Percentiles rank a stretch among this genome's conserved stretches.
phyloP scores from a whole-genome alignment of 306 rosid genomes.

The Albizia julibrissin region DNA sequence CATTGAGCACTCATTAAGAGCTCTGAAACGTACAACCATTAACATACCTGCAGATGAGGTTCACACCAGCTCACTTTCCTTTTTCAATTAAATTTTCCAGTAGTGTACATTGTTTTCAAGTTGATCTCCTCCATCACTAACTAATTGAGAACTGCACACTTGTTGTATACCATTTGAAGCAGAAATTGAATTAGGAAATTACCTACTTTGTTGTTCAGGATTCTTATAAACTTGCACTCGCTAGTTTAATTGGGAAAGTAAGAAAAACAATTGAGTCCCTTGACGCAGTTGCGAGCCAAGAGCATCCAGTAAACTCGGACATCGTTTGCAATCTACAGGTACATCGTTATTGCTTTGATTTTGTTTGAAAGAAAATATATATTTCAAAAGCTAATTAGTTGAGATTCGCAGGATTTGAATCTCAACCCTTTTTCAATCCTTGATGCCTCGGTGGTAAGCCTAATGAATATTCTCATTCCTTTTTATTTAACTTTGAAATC shows the following conservation, averaged over 20 bases:
- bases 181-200: neutral
- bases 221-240: conserved; percentile 78
- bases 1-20: conserved; percentile 67
- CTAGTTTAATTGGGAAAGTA: conserved; percentile 29
- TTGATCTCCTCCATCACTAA: neutral
- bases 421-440: too few relatives aligned
- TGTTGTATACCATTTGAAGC: neutral
- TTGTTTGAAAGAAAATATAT: too few relatives aligned
- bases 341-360: too few relatives aligned
- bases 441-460: too few relatives aligned
- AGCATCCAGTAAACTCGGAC: too few relatives aligned
- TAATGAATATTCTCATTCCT: too few relatives aligned
- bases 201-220: conserved; percentile 45
- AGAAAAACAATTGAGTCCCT: too few relatives aligned
- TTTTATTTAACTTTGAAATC: too few relatives aligned
- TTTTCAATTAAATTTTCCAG: neutral
- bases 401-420: too few relatives aligned
- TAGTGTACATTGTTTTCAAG: neutral
- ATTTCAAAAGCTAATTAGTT: too few relatives aligned
- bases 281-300: too few relatives aligned
- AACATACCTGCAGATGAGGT: conserved; percentile 73
- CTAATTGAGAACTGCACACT: neutral
- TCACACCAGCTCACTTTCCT: neutral
- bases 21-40: conserved; percentile 62
- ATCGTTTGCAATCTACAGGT: too few relatives aligned